A percentile compares a stretch with the other conserved stretches of the same genome.
Conservation (phyloP, 1,139 yeast genomes). For the Geotrichum macrosporum region DNA sequence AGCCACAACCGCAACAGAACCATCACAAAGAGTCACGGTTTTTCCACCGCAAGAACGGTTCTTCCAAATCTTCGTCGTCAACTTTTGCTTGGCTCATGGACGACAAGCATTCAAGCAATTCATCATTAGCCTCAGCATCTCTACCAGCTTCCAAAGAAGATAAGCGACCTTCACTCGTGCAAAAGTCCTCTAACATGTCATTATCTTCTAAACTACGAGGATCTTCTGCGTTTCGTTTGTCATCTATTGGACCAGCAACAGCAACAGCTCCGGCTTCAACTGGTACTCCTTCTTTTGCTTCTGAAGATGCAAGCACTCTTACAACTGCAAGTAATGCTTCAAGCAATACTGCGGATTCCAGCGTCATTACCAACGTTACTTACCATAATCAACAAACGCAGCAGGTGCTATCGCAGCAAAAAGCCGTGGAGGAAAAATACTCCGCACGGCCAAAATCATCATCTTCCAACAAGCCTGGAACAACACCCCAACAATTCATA, state of each 20-base stretch:
- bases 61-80: conserved; percentile 8
- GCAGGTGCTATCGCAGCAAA: too few species aligned
- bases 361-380: conserved; percentile 10
- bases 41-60: conserved; percentile 13
- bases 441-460: too few species aligned
- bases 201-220: conserved; percentile 10
- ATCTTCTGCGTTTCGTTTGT: conserved; percentile 9
- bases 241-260: conserved; percentile 4
- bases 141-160: not conserved
- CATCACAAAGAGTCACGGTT: conserved; percentile 6
- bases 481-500: conserved; percentile 3
- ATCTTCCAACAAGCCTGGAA: not conserved
- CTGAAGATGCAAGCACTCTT: too few species aligned
- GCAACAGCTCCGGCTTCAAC: not conserved
- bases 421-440: too few species aligned
- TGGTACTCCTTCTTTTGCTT: too few species aligned
- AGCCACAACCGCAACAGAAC: conserved; percentile 2
- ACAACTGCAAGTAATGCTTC: too few species aligned
- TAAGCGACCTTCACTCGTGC: conserved; percentile 10
- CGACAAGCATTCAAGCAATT: conserved; percentile 2
- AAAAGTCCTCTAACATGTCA: conserved; percentile 13
- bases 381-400: conserved; percentile 6
- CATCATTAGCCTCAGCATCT: not conserved
- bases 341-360: too few species aligned
- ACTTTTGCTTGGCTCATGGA: conserved; percentile 11